Base-by-base conservation (phyloP, 1,284 basidiomycete species). In the Spongispora temasekensis region DNA sequence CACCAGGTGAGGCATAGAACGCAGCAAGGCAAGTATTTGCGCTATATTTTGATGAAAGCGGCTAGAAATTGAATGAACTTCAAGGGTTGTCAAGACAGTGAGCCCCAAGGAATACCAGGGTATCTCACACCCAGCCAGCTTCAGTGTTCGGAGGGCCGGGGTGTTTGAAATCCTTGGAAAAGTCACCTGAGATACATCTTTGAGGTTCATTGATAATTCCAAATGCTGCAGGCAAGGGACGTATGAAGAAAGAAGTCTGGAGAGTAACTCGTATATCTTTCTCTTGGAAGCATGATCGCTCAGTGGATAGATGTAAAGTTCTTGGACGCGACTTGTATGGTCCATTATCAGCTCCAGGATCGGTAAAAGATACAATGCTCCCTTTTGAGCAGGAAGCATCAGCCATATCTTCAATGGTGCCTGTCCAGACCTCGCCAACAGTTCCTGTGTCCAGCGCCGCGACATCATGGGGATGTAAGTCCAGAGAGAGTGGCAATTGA, bases 371-470 rank as follows among this genome's bases (percentile, higher is more conserved):
- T 48, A 9, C 10, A 48, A 23, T 6, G 23, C 17, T 17, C 46
- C 27, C 25, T 23, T 23, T 44, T 32, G 12, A 12, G 31, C 31
- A 40, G 19, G n/a, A n/a, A n/a, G n/a, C n/a, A 15, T 34, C 15
- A 56, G 31, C 64, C 21, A 64, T 71, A 73, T 60, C 42, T 60
- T 66, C 15, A 79, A 60, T 1, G 69, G 66, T 9, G 67, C 67
- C 55, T 61, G 67, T 55, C 74, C 75, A 0, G 77, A 78, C 10
- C 76, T 64, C 25, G 59, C 54, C 17, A 78, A 55, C 68, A 78
- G 70, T 51, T 69, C 73, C 23, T 71, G 63, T 7, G 68, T 70
- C 68, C 71, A 74, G 12, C 58, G 58, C 2, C 59, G 67, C 2
- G 63, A 66, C 3, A 51, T 56, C 10, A 71, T 65, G 8, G 66